Percentiles rank a stretch among this genome's conserved stretches.
phyloP scores from a whole-genome alignment of 192 early-diverging fungal species.

The Phlyctochytrium planicorne region DNA sequence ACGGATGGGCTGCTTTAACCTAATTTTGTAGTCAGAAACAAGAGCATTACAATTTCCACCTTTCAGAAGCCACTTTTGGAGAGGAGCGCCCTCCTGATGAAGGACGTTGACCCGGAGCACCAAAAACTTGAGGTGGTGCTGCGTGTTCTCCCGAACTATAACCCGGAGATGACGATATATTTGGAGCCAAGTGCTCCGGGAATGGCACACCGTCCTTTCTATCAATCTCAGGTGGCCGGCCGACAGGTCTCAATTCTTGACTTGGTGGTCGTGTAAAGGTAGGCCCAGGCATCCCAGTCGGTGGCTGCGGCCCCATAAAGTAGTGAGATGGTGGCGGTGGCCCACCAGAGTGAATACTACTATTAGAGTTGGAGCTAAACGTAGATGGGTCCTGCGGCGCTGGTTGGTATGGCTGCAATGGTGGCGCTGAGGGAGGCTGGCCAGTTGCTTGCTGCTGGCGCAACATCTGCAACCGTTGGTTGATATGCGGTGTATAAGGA shows the following conservation, averaged over 20 bases:
- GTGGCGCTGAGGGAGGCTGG: constrained; percentile 15
- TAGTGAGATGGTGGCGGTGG: background rate
- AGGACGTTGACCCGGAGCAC: no score
- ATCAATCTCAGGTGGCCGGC: constrained; percentile 5
- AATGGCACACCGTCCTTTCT: no score
- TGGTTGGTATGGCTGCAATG: constrained; percentile 22
- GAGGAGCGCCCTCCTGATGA: no score
- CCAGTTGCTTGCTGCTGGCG: constrained; percentile 38
- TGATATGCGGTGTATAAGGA: constrained; percentile 82
- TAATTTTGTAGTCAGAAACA: no score
- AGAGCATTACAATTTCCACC: no score
- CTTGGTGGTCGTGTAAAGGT: background rate
- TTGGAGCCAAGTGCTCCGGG: no score
- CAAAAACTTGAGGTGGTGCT: no score
- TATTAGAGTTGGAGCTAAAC: background rate
- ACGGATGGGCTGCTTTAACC: no score
- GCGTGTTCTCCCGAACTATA: no score
- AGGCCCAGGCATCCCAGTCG: background rate
- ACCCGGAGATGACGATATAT: no score
- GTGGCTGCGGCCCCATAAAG: constrained; percentile 1
- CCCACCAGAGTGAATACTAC: background rate
- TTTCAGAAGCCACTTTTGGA: no score
- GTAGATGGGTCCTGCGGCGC: constrained; percentile 14
- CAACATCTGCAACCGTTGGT: constrained; percentile 65
- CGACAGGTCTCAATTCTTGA: constrained; percentile 1